Base-by-base conservation (phyloP, 208 protist species). In the Acanthamoeba lenticulata region DNA sequence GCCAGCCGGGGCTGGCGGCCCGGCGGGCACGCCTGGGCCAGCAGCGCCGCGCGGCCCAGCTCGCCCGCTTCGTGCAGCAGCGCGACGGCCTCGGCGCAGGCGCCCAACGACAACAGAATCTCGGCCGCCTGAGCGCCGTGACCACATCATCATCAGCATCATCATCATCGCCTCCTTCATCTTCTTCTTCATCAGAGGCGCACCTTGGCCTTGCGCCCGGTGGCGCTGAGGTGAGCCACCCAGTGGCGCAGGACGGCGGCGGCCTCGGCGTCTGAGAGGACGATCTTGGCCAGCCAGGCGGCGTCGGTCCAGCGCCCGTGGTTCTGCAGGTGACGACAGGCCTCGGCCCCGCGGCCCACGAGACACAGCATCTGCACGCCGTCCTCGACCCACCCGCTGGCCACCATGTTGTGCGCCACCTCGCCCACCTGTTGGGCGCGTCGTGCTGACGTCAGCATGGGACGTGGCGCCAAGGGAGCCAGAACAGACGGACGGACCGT, bases 211-310 rank as follows among this genome's bases (percentile, higher is more conserved):
- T 92, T 92, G 47, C 86, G 47, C 6, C 60, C 60, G 57, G 29
- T 27, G 17, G 36, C 27, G 57, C 69, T 36, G 42, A 92, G 86
- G 27, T 92, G 86, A 3, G 4, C 42, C 4, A 74, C 86, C 86
- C 86, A 92, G 24, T 42, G 86, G 1, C 44, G 34, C 27, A 77
- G 44, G 24, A 92, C 86, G 6, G 19, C 60, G 6, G 86, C 34
- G 9, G 40, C 34, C 49, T 92, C 86, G 34, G 21, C 55, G 34
- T 92, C 60, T 24, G 34, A 40, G 19, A 92, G 86, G 27, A 92
- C 60, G 27, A 92, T 24, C 60, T 92, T 92, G 86, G 86, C 86
- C 17, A 77, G 60, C 86, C 86, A 92, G 17, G 86, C 86, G 21
- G 86, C 86, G 57, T 92, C 86, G 29, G 60, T 77, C 86, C 86